Evolutionary conservation across 73 alveolate species (phyloP), one percentile per base, ranked within the genome.

Genomic region (Stentor coeruleus): DNA sequence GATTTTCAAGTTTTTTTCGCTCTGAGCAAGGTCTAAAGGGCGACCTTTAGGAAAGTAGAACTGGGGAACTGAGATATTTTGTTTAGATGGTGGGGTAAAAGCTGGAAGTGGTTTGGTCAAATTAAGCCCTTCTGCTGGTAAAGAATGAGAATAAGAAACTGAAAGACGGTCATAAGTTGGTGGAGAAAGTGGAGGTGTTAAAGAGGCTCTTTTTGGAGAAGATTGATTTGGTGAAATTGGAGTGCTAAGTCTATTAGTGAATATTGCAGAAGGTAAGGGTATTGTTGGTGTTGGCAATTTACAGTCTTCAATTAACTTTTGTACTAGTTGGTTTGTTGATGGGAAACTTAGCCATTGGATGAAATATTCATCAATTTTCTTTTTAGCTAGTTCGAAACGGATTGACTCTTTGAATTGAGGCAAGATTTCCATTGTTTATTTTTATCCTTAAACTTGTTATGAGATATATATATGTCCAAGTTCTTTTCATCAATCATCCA

Each of bases 41-140:
- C 84, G 83, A 15, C 96, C 96, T 59, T 90, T 88, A 31, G 95
- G 95, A 74, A 90, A 94, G 81, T 90, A 94, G 81, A 94, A 94
- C 81, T 88, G 81, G 3, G 99, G 99, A 42, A 94, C 39, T 3
- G 82, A 35, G 11, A 38, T 35, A 49, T 38, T 41, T 49, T 40
- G 41, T 76, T 84, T 38, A 28, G 36, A 26, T 38, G 59, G 59
- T 76, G 58, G 49, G n/a, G n/a, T n/a, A n/a, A n/a, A n/a, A 36
- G 35, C 36, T 20, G 81, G 40, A 4, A 26, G n/a, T 3, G 82
- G 37, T 42, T 57, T 41, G 20, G 41, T 39, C 42, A n/a, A 31
- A 74, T 77, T 20, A 35, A 74, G 35, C 41, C 82, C 76, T 73
- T 76, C 74, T 15, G 33, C 26, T 0, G 74, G 55, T 38, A 30